These are phyloP conservation scores for Borealophlyctis nickersoniae DNA, from an alignment of 192 early-diverging fungal species.

Conservation along the genomic window DNA sequence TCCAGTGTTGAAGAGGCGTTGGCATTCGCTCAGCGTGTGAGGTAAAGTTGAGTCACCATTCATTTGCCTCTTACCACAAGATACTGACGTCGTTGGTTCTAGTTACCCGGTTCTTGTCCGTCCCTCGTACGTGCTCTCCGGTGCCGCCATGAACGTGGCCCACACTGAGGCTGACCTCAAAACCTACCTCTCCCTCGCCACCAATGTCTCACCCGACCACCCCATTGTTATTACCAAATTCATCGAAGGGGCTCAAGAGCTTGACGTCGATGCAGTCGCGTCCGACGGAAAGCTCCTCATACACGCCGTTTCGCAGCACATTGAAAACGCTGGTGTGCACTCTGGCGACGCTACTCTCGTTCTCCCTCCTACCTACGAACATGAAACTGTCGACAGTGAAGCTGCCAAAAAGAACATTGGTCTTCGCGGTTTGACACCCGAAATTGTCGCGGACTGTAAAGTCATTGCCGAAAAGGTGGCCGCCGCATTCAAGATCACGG, in stretches of 20 bases:
- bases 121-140: conserved; percentile 95
- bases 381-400: conserved; percentile 23
- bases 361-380: conserved; percentile 64
- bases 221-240: conserved; percentile 98
- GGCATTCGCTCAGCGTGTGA: conserved; percentile 75
- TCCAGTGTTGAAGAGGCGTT: conserved; percentile 77
- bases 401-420: conserved; percentile 29
- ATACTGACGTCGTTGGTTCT: too few species aligned
- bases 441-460: conserved; percentile 55
- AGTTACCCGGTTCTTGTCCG: conserved; percentile 93
- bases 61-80: conserved; percentile 3
- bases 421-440: conserved; percentile 43
- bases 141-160: conserved; percentile 97
- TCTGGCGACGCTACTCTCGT: conserved; percentile 95
- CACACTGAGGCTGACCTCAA: conserved; percentile 72
- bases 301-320: conserved; percentile 92
- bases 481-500: conserved; percentile 89
- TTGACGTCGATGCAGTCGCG: conserved; percentile 94
- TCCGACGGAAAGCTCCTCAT: conserved; percentile 75
- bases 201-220: conserved; percentile 87
- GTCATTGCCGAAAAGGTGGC: conserved; percentile 84
- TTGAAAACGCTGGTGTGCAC: conserved; percentile 97
- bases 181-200: conserved; percentile 73
- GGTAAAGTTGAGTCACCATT: conserved; percentile 5
- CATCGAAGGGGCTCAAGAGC: conserved; percentile 87